A percentile compares a stretch with the other conserved stretches of the same genome.
Evolutionary conservation across 345 rosid genomes (phyloP).

Genomic region (Dipteronia dyeriana): DNA sequence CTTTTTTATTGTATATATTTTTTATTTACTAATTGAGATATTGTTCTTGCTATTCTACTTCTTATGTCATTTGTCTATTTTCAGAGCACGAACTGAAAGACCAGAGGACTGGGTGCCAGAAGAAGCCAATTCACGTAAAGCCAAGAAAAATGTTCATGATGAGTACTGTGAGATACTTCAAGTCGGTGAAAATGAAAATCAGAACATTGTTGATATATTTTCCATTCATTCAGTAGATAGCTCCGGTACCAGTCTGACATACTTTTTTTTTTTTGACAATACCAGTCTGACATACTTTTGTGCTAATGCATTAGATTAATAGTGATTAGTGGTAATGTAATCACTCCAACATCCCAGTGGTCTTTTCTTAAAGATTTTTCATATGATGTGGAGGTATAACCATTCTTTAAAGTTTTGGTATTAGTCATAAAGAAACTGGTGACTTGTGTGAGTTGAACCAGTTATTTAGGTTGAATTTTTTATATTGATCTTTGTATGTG

Average conservation of each 20-base stretch:
- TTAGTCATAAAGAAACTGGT: not conserved
- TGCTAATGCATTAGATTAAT: slow-evolving; percentile 2
- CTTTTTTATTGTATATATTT: not conserved
- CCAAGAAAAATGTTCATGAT: slow-evolving; percentile 36
- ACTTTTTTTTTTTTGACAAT: slow-evolving; percentile 6
- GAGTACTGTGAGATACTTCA: slow-evolving; percentile 43
- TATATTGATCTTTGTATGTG: not conserved
- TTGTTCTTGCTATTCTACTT: slow-evolving; percentile 17
- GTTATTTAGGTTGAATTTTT: not conserved
- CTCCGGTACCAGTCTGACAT: slow-evolving; percentile 43
- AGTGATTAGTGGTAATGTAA: slow-evolving; percentile 9
- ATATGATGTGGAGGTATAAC: not conserved
- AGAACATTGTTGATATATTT: slow-evolving; percentile 77
- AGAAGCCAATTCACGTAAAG: slow-evolving; percentile 43
- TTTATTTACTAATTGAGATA: not conserved
- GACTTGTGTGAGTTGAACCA: not conserved
- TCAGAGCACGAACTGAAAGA: slow-evolving; percentile 72
- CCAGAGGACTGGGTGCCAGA: slow-evolving; percentile 97
- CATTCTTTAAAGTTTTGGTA: not conserved
- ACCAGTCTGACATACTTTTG: slow-evolving; percentile 11
- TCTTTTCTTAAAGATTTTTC: not conserved
- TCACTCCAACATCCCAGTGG: not conserved
- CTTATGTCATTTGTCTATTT: slow-evolving; percentile 23
- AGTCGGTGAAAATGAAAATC: slow-evolving; percentile 43
- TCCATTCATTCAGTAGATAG: slow-evolving; percentile 61